Evolutionary conservation across 768 basidiomycete species (phyloP).

Genomic region (Lepiota brunneoincarnata): DNA sequence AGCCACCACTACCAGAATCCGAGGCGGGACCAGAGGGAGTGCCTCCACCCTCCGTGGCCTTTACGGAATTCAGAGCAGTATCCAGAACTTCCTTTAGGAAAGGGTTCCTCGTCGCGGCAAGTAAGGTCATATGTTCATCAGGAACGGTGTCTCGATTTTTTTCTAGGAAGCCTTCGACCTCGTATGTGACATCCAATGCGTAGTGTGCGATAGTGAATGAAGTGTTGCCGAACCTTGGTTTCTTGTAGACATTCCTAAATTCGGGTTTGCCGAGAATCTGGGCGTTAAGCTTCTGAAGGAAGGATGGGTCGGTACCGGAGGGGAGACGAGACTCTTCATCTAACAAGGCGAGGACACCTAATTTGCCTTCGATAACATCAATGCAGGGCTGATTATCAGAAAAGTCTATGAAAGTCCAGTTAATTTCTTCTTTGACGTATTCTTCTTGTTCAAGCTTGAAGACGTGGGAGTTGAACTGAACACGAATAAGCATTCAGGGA

Average conservation of each 20-base stretch:
- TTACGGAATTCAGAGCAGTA: slow-evolving; percentile 76
- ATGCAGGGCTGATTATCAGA: slow-evolving; percentile 99
- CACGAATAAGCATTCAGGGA: slow-evolving; percentile 12
- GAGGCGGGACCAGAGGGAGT: slow-evolving; percentile 77
- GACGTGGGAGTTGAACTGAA: slow-evolving; percentile 96
- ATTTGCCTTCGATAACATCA: slow-evolving; percentile 95
- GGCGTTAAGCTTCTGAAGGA: slow-evolving; percentile 86
- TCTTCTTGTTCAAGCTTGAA: slow-evolving; percentile 99
- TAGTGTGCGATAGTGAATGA: slow-evolving; percentile 99
- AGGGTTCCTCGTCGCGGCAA: slow-evolving; percentile 83
- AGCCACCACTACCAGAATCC: slow-evolving; percentile 73
- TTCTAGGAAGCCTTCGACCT: slow-evolving; percentile 96
- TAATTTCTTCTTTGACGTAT: slow-evolving; percentile 96
- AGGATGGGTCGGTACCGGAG: slow-evolving; percentile 86
- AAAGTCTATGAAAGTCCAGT: slow-evolving; percentile 99
- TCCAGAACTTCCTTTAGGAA: slow-evolving; percentile 96
- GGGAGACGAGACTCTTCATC: slow-evolving; percentile 99
- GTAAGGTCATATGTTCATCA: slow-evolving; percentile 91
- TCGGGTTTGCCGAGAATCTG: slow-evolving; percentile 80
- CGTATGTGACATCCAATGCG: slow-evolving; percentile 97
- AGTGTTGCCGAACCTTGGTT: slow-evolving; percentile 96
- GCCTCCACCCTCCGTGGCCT: slow-evolving; percentile 60
- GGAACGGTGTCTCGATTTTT: slow-evolving; percentile 99
- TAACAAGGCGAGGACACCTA: slow-evolving; percentile 90
- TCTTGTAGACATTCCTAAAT: slow-evolving; percentile 91